A percentile compares a stretch with the other conserved stretches of the same genome.
Conservation (phyloP, 345 rosid species). For the Salix udensis region DNA sequence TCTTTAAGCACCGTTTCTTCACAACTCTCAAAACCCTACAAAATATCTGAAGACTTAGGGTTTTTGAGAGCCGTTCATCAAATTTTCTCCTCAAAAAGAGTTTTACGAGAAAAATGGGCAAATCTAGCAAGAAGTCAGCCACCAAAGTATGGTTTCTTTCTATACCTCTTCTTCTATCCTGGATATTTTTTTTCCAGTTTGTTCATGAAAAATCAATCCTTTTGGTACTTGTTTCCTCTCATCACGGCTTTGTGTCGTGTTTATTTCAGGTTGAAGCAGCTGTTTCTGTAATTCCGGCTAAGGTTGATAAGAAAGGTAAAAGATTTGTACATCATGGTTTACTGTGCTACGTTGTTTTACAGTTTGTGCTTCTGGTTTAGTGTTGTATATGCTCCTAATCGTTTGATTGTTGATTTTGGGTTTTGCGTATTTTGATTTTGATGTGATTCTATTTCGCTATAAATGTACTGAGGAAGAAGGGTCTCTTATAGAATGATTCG, state of each 20-base stretch:
- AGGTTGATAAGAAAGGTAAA: constrained; percentile 18
- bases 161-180: neutral
- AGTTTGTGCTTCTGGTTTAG: neutral
- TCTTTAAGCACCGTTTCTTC: neutral
- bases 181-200: neutral
- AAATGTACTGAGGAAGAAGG: neutral
- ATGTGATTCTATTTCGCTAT: neutral
- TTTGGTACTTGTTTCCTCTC: neutral
- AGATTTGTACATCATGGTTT: too few species aligned
- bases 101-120: neutral
- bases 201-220: neutral
- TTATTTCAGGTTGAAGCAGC: constrained; percentile 15
- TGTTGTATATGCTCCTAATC: neutral
- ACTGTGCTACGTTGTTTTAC: too few species aligned
- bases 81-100: too few species aligned
- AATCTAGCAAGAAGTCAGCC: constrained; percentile 20
- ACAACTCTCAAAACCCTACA: constrained; percentile 16
- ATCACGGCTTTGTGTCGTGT: neutral
- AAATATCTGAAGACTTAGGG: constrained; percentile 14
- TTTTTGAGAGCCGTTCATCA: constrained; percentile 1
- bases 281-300: constrained; percentile 11
- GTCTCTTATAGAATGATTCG: neutral
- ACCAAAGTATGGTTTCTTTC: constrained; percentile 3
- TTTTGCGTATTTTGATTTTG: neutral
- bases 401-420: neutral